phyloP scores from a whole-genome alignment of 2,329 filamentous ascomycete genomes.

The Ramularia collo-cygni region DNA sequence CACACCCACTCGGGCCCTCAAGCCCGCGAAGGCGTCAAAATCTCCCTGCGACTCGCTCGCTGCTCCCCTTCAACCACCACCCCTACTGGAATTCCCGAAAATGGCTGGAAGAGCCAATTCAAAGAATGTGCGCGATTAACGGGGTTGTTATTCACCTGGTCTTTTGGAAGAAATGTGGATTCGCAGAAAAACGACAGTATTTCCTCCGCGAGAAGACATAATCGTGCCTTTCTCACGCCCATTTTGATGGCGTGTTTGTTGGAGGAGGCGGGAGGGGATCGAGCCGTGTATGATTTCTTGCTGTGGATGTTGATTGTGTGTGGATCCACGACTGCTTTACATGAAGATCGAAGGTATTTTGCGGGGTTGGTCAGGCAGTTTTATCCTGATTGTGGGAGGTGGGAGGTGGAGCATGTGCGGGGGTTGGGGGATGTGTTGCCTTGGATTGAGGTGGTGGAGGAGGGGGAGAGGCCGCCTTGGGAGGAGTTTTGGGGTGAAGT shows the following conservation, averaged over 20 bases:
- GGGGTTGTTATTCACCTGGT: constrained; percentile 13
- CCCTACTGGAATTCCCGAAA: constrained; percentile 1
- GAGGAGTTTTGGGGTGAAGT: not conserved
- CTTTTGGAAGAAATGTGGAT: constrained; percentile 10
- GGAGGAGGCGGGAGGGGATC: not conserved
- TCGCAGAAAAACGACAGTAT: constrained; percentile 9
- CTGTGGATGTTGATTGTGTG: constrained; percentile 14
- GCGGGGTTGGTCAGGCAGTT: constrained; percentile 5
- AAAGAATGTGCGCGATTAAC: constrained; percentile 10
- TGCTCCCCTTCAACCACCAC: not conserved
- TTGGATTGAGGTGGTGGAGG: constrained; percentile 8
- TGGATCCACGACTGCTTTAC: constrained; percentile 5
- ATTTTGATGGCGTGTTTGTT: constrained; percentile 5
- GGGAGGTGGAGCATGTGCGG: constrained; percentile 4
- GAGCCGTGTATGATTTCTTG: constrained; percentile 6
- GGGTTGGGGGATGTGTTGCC: constrained; percentile 8
- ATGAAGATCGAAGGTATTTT: constrained; percentile 7
- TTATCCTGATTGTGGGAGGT: constrained; percentile 1
- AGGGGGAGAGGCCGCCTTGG: not conserved
- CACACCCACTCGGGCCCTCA: constrained; percentile 11
- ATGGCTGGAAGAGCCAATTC: constrained; percentile 9
- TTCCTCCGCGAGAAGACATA: constrained; percentile 7
- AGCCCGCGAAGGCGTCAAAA: constrained; percentile 10
- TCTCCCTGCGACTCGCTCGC: constrained; percentile 9
- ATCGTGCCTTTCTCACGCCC: constrained; percentile 4